Percentiles rank a stretch among this genome's conserved stretches.
These are phyloP conservation scores for Aplosporella prunicola DNA, from an alignment of 2,329 filamentous ascomycete species.

Conservation along the genomic window DNA sequence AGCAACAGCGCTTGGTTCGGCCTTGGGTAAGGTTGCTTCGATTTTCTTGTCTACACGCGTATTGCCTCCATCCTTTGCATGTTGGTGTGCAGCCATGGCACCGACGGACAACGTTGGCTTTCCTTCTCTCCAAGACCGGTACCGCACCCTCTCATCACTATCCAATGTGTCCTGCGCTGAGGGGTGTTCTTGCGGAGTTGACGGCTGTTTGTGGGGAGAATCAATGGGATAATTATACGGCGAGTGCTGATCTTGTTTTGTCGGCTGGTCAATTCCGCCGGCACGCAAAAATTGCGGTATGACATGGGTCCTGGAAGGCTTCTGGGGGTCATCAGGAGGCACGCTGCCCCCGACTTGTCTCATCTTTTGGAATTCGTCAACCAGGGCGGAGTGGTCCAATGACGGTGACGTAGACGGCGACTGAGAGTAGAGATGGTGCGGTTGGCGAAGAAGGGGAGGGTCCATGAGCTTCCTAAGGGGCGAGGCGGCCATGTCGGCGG, in stretches of 20 bases:
- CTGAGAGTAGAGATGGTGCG: slow-evolving; percentile 18
- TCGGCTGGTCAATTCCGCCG: slow-evolving; percentile 17
- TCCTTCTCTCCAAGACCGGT: slow-evolving; percentile 41
- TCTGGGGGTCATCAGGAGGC: slow-evolving; percentile 22
- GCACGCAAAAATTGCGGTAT: slow-evolving; percentile 16
- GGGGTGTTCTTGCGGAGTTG: slow-evolving; percentile 18
- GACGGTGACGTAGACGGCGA: slow-evolving; percentile 9
- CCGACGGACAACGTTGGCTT: slow-evolving; percentile 35
- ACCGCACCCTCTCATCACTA: slow-evolving; percentile 35
- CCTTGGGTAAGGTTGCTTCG: slow-evolving; percentile 51
- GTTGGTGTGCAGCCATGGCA: slow-evolving; percentile 27
- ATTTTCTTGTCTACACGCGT: slow-evolving; percentile 51
- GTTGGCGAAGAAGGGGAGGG: slow-evolving; percentile 22
- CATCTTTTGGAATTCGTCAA: slow-evolving; percentile 9
- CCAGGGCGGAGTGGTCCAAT: slow-evolving; percentile 7
- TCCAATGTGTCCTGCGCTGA: slow-evolving; percentile 17
- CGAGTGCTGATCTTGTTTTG: slow-evolving; percentile 22
- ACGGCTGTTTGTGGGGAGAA: slow-evolving; percentile 24
- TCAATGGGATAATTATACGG: slow-evolving; percentile 30
- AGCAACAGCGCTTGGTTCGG: slow-evolving; percentile 42
- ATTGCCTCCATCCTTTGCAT: slow-evolving; percentile 33
- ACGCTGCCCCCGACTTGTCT: slow-evolving; percentile 7
- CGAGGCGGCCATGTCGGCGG: slow-evolving; percentile 22
- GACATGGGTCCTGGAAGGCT: slow-evolving; percentile 24
- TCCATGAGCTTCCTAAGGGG: slow-evolving; percentile 25